Evolutionary conservation across 805 yeast species (phyloP).

Genomic region (Pichia kluyveri): DNA sequence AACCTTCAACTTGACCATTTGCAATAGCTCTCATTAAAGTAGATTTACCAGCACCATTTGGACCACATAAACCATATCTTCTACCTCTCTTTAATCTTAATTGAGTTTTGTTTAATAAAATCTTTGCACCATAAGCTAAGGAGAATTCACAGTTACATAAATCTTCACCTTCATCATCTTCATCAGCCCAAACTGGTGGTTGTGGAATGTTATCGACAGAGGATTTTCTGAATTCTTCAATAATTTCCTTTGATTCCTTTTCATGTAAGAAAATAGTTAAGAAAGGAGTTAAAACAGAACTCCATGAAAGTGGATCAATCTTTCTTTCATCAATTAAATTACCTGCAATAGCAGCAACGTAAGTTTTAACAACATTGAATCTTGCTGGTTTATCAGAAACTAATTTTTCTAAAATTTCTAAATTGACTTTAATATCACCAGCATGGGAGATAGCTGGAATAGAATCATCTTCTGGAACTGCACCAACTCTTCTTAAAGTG

Average conservation of each 20-base stretch:
- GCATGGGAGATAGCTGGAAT: slow-evolving; percentile 98
- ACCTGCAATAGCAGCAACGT: slow-evolving; percentile 96
- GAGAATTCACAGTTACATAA: slow-evolving; percentile 99
- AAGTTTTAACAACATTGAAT: slow-evolving; percentile 69
- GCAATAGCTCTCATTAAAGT: slow-evolving; percentile 96
- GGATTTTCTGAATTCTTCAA: slow-evolving; percentile 91
- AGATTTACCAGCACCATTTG: slow-evolving; percentile 99
- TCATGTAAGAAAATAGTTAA: slow-evolving; percentile 94
- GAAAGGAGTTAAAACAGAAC: slow-evolving; percentile 81
- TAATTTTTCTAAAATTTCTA: slow-evolving; percentile 69
- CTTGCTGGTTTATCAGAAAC: slow-evolving; percentile 62
- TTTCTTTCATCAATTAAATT: slow-evolving; percentile 97
- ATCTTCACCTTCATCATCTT: slow-evolving; percentile 99
- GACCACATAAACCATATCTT: slow-evolving; percentile 98
- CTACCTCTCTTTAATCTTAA: slow-evolving; percentile 97
- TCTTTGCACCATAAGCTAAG: slow-evolving; percentile 99
- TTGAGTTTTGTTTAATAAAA: slow-evolving; percentile 98
- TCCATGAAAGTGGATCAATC: slow-evolving; percentile 90
- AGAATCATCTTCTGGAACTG: slow-evolving; percentile 78
- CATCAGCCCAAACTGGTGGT: slow-evolving; percentile 81
- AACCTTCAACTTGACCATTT: slow-evolving; percentile 98
- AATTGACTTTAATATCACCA: slow-evolving; percentile 89
- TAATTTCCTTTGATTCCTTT: slow-evolving; percentile 78
- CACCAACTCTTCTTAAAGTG: slow-evolving; percentile 99
- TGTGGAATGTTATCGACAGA: slow-evolving; percentile 97